These are phyloP conservation scores for Neobulgaria alba DNA, from an alignment of 2,329 filamentous ascomycete genomes.

Conservation along the genomic window DNA sequence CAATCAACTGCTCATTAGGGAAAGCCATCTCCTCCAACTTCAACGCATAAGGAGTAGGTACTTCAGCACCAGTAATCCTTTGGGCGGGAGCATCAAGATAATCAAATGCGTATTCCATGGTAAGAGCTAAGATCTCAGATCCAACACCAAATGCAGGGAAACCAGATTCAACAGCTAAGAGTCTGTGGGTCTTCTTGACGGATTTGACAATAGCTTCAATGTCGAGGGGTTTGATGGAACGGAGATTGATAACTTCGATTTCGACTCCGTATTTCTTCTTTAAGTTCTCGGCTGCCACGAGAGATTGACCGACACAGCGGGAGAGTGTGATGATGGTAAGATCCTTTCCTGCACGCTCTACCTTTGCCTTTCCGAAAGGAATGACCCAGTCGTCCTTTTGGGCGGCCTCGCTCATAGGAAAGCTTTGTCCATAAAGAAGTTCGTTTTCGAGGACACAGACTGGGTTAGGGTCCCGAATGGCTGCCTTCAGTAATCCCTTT, in stretches of 20 bases:
- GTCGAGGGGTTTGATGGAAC: constrained; percentile 93
- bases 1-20: constrained; percentile 82
- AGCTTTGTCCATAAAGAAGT: constrained; percentile 83
- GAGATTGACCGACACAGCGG: constrained; percentile 86
- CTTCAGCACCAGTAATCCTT: constrained; percentile 92
- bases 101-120: constrained; percentile 98
- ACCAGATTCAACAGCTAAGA: constrained; percentile 88
- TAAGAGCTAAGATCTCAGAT: constrained; percentile 84
- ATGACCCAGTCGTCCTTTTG: constrained; percentile 96
- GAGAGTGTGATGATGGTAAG: constrained; percentile 92
- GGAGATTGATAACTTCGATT: constrained; percentile 94
- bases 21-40: constrained; percentile 93
- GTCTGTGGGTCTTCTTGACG: constrained; percentile 94
- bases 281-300: constrained; percentile 79
- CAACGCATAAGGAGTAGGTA: constrained; percentile 90
- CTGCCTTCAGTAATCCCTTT: constrained; percentile 95
- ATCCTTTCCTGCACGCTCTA: constrained; percentile 93
- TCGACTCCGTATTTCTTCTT: constrained; percentile 97
- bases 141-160: constrained; percentile 93
- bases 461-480: constrained; percentile 96
- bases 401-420: constrained; percentile 95
- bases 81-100: constrained; percentile 92
- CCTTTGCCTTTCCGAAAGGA: constrained; percentile 98
- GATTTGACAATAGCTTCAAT: constrained; percentile 93
- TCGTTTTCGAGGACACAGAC: constrained; percentile 87